Base-by-base conservation (phyloP, 2,329 filamentous ascomycete genomes). In the Cladophialophora immunda region DNA sequence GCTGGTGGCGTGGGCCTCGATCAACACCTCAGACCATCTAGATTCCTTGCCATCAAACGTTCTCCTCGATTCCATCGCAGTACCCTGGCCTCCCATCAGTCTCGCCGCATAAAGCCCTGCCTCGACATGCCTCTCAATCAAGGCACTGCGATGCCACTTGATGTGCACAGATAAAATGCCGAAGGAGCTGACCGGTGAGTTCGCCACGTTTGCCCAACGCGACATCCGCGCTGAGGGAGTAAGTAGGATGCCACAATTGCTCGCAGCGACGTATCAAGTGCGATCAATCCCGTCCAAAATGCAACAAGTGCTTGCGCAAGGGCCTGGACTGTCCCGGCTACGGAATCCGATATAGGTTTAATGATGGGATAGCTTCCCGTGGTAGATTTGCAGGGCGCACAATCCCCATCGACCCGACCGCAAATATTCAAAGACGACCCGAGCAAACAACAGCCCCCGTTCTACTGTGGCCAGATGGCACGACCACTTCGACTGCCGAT, bases 251-350 rank as follows among this genome's bases (percentile, higher is more conserved):
- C 63, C 75, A 77, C 34, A 71, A 79, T 58, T 80, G 78, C 62
- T 76, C 75, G 8, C 74, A 77, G 45, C 76, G 78, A 11, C 76
- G 78, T 11, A 77, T 79, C 25, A 67, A 76, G 58, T 79, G 78
- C 61, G 78, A 80, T 64, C 64, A 71, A n/a, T 70, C 68, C 6
- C 68, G 75, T 27, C 78, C 77, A 2, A 63, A 61, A 5, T 80
- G 78, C 58, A 36, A 58, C 0, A 79, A 79, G 59, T 80, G 78
- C 41, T 29, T 69, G 11, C 73, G 73, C 3, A 75, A 73, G 29
- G 76, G 76, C 1, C 63, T 79, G 2, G 58, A 68, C 1, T 80
- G 78, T 62, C 75, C 73, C 8, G 78, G 78, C 0, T 69, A 72
- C 3, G 75, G 73, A 0, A 54, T 67, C 19, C 55, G 73, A 53